Percentiles rank a stretch among this genome's conserved stretches.
These are phyloP conservation scores for Lotus japonicus DNA, from an alignment of 306 rosid genomes.

Conservation along the genomic window DNA sequence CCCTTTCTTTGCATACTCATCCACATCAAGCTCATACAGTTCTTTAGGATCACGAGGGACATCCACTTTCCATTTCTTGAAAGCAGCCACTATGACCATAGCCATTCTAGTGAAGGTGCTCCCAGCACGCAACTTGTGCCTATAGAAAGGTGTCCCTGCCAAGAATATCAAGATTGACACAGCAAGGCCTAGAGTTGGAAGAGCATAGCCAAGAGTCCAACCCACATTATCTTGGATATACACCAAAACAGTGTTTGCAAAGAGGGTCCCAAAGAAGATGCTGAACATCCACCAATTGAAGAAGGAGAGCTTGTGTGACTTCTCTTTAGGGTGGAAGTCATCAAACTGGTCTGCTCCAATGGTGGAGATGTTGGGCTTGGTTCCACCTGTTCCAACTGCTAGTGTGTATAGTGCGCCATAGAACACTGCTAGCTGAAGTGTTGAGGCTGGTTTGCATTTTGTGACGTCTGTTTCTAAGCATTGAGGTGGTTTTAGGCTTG, in stretches of 20 bases:
- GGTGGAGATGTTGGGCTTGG: slow-evolving; percentile 91
- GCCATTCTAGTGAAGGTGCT: slow-evolving; percentile 66
- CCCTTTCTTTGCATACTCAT: slow-evolving; percentile 41
- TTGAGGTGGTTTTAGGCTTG: slow-evolving; percentile 33
- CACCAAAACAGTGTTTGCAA: slow-evolving; percentile 61
- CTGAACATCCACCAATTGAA: slow-evolving; percentile 98
- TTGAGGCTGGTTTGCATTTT: slow-evolving; percentile 33
- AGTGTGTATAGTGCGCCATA: slow-evolving; percentile 54
- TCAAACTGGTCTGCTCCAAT: slow-evolving; percentile 96
- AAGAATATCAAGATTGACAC: slow-evolving; percentile 52
- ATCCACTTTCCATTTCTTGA: slow-evolving; percentile 39
- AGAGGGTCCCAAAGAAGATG: slow-evolving; percentile 81
- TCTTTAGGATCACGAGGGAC: slow-evolving; percentile 53
- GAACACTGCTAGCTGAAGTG: slow-evolving; percentile 34
- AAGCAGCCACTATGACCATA: slow-evolving; percentile 56
- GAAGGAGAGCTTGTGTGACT: slow-evolving; percentile 65
- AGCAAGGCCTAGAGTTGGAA: slow-evolving; percentile 73
- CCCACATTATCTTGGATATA: slow-evolving; percentile 75
- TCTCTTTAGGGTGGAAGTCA: slow-evolving; percentile 71
- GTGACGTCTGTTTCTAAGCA: slow-evolving; percentile 22
- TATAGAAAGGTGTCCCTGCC: slow-evolving; percentile 58
- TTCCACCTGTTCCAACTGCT: slow-evolving; percentile 89
- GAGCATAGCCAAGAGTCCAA: slow-evolving; percentile 77
- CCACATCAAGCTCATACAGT: slow-evolving; percentile 54
- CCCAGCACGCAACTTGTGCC: slow-evolving; percentile 68